Base-by-base conservation (phyloP, 106 monocot species). In the Acorus calamus region DNA sequence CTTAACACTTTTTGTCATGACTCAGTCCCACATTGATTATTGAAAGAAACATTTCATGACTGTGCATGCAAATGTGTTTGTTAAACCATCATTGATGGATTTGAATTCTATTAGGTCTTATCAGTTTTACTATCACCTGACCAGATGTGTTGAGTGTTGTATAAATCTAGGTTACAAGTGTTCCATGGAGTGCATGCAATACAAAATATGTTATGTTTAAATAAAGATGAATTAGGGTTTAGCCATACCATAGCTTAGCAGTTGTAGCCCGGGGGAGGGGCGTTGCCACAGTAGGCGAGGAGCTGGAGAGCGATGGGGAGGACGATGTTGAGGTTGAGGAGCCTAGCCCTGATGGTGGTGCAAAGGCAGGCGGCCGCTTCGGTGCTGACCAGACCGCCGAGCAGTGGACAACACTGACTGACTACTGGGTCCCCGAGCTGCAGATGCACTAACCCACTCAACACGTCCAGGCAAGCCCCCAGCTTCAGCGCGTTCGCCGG, bases 351-450 rank as follows among this genome's bases (percentile, higher is more conserved):
- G 65, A 77, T 70, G 60, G 59, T 59, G 60, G 70, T 71, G 70
- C 77, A 77, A 4, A 77, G 59, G 57, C 77, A 77, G 14, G 71
- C 42, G 8, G 77, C 77, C 2, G 77, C 77, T 55, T 77, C 70
- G 9, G 71, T 52, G 48, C 61, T 71, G 5, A 49, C 66, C 3
- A 77, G 47, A 4, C 77, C 77, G 7, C 49, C 42, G 57, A 77
- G 46, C 47, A 77, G 10, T 4, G 77, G 77, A 42, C 77, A 77
- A 59, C 77, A 77, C 13, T 44, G 49, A 41, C 41, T 42, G 47
- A 8, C 47, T 45, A 47, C 47, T 42, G 6, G 11, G 4, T 14
- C 7, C 53, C 77, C 77, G 42, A 77, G 41, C 8, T 42, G 28
- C 4, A 71, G n/a, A 59, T 66, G 65, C 65, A 77, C 59, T 60